Conservation (phyloP, 306 rosid species). For the Begonia loranthoides region DNA sequence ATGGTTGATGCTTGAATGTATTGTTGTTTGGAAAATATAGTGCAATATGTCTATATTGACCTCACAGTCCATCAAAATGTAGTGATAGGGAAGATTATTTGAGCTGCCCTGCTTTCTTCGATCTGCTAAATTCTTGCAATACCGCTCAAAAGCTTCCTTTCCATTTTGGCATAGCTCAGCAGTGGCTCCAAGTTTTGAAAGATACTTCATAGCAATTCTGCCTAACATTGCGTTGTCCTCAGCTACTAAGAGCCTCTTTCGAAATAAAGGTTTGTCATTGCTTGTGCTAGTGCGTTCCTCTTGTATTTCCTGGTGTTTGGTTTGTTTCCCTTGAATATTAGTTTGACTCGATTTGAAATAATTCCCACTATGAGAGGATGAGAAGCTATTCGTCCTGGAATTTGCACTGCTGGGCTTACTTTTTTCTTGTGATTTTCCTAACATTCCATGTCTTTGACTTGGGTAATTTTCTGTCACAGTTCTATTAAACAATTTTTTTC, state of each 20-base stretch:
- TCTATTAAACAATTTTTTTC: background rate
- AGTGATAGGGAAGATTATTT: constrained; percentile 39
- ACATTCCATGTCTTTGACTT: constrained; percentile 2
- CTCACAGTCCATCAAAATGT: constrained; percentile 74
- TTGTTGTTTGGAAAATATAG: background rate
- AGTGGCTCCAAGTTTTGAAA: constrained; percentile 37
- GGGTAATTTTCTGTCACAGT: background rate
- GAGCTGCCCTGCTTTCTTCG: constrained; percentile 7
- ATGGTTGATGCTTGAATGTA: background rate
- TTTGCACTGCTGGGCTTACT: constrained; percentile 6
- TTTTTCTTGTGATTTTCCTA: constrained; percentile 1
- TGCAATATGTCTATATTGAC: constrained; percentile 13
- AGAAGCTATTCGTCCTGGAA: constrained; percentile 4
- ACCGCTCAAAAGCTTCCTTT: constrained; percentile 28
- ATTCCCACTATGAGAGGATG: background rate
- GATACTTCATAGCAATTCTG: constrained; percentile 13
- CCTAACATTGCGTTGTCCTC: constrained; percentile 29
- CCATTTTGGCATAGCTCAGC: constrained; percentile 47
- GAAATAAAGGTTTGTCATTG: constrained; percentile 21
- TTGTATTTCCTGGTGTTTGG: constrained; percentile 15
- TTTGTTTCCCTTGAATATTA: background rate
- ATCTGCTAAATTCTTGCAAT: constrained; percentile 19
- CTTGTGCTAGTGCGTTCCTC: constrained; percentile 15
- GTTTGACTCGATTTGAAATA: background rate
- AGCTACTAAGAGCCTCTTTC: constrained; percentile 49